Evolutionary conservation across 306 rosid genomes (phyloP).

Genomic region (Malus sieversii): DNA sequence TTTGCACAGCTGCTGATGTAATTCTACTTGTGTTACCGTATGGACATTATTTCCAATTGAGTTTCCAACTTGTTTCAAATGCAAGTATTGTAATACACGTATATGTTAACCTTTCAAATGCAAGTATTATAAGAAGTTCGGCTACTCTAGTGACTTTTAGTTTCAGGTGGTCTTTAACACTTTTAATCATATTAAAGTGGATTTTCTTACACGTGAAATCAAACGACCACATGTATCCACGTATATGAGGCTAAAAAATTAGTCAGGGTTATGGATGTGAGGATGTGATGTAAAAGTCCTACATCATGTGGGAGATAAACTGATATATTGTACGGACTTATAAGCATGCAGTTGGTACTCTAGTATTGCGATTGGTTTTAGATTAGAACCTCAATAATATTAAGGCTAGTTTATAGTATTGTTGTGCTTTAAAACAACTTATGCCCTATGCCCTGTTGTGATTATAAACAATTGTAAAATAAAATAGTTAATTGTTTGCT

Average conservation of each 20-base stretch:
- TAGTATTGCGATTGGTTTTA: background rate
- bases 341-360: background rate
- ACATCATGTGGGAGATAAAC: too few relatives aligned
- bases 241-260: background rate
- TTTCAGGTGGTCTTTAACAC: background rate
- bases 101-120: background rate
- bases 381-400: background rate
- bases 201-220: background rate
- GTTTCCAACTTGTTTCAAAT: background rate
- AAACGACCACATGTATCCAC: background rate
- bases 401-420: too few relatives aligned
- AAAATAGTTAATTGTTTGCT: too few relatives aligned
- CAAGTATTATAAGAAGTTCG: background rate
- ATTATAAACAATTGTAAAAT: too few relatives aligned
- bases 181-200: background rate
- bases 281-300: too few relatives aligned
- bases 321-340: background rate
- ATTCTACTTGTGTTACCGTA: background rate
- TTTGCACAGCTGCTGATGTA: constrained; percentile 4
- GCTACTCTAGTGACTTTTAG: background rate
- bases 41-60: background rate
- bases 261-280: too few relatives aligned
- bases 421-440: too few relatives aligned
- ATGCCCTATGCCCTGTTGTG: too few relatives aligned
- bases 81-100: background rate